Conservation (phyloP, 1,139 yeast species). For the Yamadazyma songkhlaensis region DNA sequence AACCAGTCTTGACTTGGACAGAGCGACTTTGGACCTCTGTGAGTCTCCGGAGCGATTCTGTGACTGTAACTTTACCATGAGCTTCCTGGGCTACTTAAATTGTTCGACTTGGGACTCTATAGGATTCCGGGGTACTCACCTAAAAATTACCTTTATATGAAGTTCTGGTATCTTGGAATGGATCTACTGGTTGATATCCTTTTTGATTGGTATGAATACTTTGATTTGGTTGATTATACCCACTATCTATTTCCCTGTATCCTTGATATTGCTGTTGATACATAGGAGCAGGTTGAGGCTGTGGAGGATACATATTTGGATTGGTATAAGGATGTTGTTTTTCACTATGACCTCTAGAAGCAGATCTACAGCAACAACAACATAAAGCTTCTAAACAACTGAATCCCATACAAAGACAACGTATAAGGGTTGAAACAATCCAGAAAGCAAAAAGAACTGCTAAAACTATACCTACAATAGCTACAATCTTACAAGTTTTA, state of each 20-base stretch:
- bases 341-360: slow-evolving; percentile 15
- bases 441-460: slow-evolving; percentile 47
- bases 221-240: too few relatives aligned
- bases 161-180: slow-evolving; percentile 2
- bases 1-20: neutral
- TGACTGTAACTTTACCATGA: too few relatives aligned
- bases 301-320: slow-evolving; percentile 38
- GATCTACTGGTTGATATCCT: slow-evolving; percentile 2
- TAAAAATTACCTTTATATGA: slow-evolving; percentile 2
- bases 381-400: slow-evolving; percentile 44
- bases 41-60: too few relatives aligned
- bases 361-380: slow-evolving; percentile 43
- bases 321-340: slow-evolving; percentile 24
- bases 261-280: slow-evolving; percentile 3
- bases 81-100: too few relatives aligned
- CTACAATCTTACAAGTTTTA: slow-evolving; percentile 69
- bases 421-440: slow-evolving; percentile 40
- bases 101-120: too few relatives aligned
- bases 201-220: neutral
- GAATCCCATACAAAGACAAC: slow-evolving; percentile 46
- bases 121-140: too few relatives aligned
- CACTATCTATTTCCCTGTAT: too few relatives aligned
- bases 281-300: slow-evolving; percentile 16
- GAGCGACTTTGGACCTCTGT: too few relatives aligned
- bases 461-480: slow-evolving; percentile 68